phyloP scores from a whole-genome alignment of 441 rosid species.

The Arabidopsis hybrid region DNA sequence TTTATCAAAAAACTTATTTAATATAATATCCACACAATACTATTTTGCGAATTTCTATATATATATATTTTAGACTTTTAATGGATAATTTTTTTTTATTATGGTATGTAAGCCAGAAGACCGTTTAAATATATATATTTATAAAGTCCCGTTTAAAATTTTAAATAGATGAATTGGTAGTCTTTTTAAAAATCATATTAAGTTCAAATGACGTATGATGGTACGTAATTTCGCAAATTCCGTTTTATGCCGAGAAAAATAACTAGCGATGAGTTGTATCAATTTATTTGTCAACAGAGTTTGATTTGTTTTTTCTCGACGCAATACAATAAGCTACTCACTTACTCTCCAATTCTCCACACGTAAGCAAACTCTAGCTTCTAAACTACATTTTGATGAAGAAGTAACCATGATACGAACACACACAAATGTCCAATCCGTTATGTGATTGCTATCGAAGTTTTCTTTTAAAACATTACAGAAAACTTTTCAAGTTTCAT shows the following conservation, averaged over 20 bases:
- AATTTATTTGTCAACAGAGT: neutral
- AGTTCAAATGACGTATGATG: neutral
- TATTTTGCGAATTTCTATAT: neutral
- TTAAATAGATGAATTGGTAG: neutral
- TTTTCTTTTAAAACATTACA: too few relatives aligned
- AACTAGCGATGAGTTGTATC: neutral
- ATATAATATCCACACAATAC: slow-evolving; percentile 10
- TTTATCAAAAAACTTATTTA: too few relatives aligned
- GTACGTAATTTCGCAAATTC: neutral
- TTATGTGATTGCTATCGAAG: neutral
- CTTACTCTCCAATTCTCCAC: neutral
- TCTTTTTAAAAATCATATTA: neutral
- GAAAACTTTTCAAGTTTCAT: neutral
- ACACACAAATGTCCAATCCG: neutral
- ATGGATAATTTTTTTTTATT: too few relatives aligned
- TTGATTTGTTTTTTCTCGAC: neutral
- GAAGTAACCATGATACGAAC: neutral
- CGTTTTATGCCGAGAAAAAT: neutral
- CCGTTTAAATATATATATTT: too few relatives aligned
- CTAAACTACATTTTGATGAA: slow-evolving; percentile 17
- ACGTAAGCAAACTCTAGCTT: slow-evolving; percentile 10
- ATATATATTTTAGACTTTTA: too few relatives aligned
- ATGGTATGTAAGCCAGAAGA: too few relatives aligned
- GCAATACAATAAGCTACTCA: too few relatives aligned
- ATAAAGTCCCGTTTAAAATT: too few relatives aligned